Evolutionary conservation across 805 yeast species (phyloP), one percentile per base, ranked within the genome.

Genomic region (Ogataea nonfermentans): DNA sequence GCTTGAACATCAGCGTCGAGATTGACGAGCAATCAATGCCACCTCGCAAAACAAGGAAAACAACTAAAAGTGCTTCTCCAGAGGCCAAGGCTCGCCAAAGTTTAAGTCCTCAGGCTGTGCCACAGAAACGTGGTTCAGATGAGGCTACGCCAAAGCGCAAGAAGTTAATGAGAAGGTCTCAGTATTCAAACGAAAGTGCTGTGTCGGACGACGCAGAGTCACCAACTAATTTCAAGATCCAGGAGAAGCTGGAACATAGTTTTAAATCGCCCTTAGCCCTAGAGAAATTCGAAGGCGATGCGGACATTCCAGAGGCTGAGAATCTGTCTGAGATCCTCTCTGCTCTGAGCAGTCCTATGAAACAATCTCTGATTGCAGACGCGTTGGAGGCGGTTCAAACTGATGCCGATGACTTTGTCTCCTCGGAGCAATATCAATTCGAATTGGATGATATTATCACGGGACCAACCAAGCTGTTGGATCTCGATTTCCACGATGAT

Each of bases 391-490:
- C 6, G 19, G 20, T 17, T 9, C 12, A 10, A 19, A 19, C 5
- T 19, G 5, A 6, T 6, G 22, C 8, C 22, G 22, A 19, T 19
- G 22, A 19, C 22, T 19, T 19, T 8, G 5, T 8, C 8, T 19
- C 22, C 8, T 19, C 22, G 8, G 22, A 19, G 22, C 22, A 6
- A 8, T 8, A 30, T 28, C 44, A 44, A 6, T 11, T 17, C 8
- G 37, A 24, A 11, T 10, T 35, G 3, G 23, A 30, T 4, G 40
- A 41, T n/a, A 26, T 30, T 4, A 12, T 38, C 15, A 9, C 12
- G 3, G 59, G 57, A 3, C 62, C 61, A 30, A 55, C 57, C 6
- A 47, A 55, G 41, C 27, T 22, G 25, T n/a, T 55, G 25, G 42
- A 45, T 8, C 13, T 42, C 10, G 51, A 46, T 12, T 44, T 44